Evolutionary conservation across 75 land plant species (phyloP), one percentile per base, ranked within the genome.

Genomic region (Sequoia sempervirens): DNA sequence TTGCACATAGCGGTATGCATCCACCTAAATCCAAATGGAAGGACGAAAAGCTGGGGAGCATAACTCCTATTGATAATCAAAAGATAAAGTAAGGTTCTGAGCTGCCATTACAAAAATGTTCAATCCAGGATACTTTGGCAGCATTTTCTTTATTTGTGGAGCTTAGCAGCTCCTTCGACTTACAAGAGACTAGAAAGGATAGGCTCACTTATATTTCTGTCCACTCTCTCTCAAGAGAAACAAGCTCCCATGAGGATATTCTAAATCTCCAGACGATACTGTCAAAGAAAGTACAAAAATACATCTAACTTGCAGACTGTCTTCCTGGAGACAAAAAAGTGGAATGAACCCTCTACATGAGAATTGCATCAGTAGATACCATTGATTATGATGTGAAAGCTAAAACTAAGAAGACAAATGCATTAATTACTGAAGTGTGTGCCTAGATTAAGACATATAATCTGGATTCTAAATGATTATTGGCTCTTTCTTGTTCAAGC

Each of bases 401-500:
- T 68, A 68, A 68, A 68, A 20, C 58, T 17, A 18, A 30, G 72
- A 68, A 30, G 72, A 68, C 28, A 2, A 43, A 76, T 41, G 38
- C 80, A 76, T 43, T 76, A 76, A 43, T 17, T 40, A 10, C 30
- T 76, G 14, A 26, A 13, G 28, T 10, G 38, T 23, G 80, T 23
- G 9, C 80, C 47, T 76, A 43, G 26, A 38, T 43, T 76, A 40
- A 37, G 45, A 76, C 38, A 46, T 43, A 43, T 76, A 76, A 40
- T 26, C 46, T 76, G n/a, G 43, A 41, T 76, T 41, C 80, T 76
- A 76, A 26, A 76, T 76, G 46, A 76, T 43, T 37, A 12, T n/a
- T 43, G 80, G 30, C 30, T 78, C 41, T 26, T 78, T 78, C 80
- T 78, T n/a, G 80, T 78, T 45, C 32, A 78, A 78, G 28, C 14